Evolutionary conservation across 306 rosid genomes (phyloP), one percentile per base, ranked within the genome.

Genomic region (Gastrolobium bilobum): DNA sequence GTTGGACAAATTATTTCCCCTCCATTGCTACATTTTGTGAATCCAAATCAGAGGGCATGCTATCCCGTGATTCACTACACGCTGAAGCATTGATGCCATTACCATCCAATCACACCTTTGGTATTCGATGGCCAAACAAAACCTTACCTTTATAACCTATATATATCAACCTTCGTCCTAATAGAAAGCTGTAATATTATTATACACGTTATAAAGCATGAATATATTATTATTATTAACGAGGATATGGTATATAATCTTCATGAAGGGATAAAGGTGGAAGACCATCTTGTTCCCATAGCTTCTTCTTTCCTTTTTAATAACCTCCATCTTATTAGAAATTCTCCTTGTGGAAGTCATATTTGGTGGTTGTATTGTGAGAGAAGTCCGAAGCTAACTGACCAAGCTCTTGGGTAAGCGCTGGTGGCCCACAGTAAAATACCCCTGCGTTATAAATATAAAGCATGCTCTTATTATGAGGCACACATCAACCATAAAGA

Each of bases 391-490:
- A 75, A 52, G 89, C 79, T 75, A 88, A 83, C 26, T 82, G 84
- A 33, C 82, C 71, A 57, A 91, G 92, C 59, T 84, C 79, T 54
- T 77, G 26, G 1, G 82, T 56, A 3, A 82, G 85, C 1, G 86
- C 64, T 0, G 84, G 87, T 64, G 46, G 68, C 14, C 95, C 95
- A 62, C 95, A 87, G 68, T 87, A 91, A 78, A 91, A 91, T 43
- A 91, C 95, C 53, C 95, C 95, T 91, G 86, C 86, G 79, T 57
- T 7, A 56, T 33, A 31, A 10, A 20, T 15, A 81, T 13, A 67
- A 60, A 40, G 33, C 9, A 59, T 4, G 30, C 50, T 79, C 26
- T 42, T 10, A 63, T 69, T 10, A 65, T 4, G 38, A 31, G 2
- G 29, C 46, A n/a, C 6, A 13, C 73, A 65, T 35, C n/a, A 29